Evolutionary conservation across 176 grass and related monocot genomes (phyloP).

Genomic region (Saccharum spontaneum): DNA sequence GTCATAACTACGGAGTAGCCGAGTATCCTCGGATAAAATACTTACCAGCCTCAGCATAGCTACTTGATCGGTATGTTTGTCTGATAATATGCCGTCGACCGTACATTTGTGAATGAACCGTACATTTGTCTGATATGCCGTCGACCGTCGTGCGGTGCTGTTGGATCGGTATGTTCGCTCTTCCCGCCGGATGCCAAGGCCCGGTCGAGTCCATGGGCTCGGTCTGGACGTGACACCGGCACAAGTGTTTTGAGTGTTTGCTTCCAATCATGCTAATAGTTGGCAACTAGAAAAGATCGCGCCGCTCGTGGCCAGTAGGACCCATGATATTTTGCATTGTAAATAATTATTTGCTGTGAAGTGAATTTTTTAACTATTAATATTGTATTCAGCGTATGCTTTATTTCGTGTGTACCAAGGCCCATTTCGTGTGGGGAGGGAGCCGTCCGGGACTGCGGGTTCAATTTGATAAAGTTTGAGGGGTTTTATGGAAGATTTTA

Average conservation of each 20-base stretch:
- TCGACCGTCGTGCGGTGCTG: background rate
- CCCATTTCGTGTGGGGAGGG: too few species aligned
- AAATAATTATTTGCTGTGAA: too few species aligned
- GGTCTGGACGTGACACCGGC: background rate
- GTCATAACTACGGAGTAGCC: background rate
- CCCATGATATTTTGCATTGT: too few species aligned
- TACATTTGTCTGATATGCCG: background rate
- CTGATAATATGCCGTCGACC: background rate
- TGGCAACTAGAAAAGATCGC: too few species aligned
- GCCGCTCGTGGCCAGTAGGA: too few species aligned
- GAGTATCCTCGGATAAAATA: background rate
- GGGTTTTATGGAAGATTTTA: too few species aligned
- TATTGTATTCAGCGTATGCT: too few species aligned
- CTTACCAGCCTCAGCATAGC: background rate
- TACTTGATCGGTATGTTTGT: background rate
- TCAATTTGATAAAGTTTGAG: too few species aligned
- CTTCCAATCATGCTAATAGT: slow-evolving; percentile 20
- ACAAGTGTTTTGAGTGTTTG: background rate
- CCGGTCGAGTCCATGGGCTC: background rate
- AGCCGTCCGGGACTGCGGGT: too few species aligned
- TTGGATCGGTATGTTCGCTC: background rate
- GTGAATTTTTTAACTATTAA: too few species aligned
- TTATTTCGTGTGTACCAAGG: too few species aligned
- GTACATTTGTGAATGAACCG: too few species aligned
- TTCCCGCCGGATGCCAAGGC: background rate